Conservation (phyloP, 2,329 filamentous ascomycete genomes). For the Fusarium goolgardi region DNA sequence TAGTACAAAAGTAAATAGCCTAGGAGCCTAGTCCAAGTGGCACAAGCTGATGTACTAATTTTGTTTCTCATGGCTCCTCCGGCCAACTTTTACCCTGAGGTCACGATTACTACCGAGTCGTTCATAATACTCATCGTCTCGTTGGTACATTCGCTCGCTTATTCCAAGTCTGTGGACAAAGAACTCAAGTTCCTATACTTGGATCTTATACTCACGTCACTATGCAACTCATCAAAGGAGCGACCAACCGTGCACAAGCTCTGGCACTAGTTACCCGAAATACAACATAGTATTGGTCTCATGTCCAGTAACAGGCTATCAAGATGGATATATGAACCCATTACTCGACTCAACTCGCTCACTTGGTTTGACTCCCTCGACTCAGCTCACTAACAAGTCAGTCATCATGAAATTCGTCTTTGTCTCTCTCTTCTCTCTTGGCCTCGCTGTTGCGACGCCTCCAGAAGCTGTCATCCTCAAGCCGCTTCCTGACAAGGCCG, state of each 20-base stretch:
- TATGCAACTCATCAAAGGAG: background rate
- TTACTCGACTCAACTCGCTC: background rate
- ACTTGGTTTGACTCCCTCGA: no score
- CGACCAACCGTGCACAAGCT: background rate
- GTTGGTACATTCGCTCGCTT: background rate
- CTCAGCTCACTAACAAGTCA: background rate
- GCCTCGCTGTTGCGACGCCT: background rate
- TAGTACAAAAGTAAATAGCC: no score
- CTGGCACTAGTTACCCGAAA: accelerated
- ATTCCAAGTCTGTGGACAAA: background rate
- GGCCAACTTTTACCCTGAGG: no score
- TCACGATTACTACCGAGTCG: background rate
- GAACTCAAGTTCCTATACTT: background rate
- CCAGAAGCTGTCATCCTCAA: constrained; percentile 9
- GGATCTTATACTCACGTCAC: background rate
- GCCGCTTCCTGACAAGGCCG: background rate
- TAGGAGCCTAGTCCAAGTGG: no score
- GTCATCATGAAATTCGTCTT: constrained; percentile 26
- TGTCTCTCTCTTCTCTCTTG: constrained; percentile 3
- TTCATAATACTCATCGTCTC: background rate
- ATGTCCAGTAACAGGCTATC: no score
- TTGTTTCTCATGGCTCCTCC: no score
- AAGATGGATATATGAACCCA: constrained; percentile 4
- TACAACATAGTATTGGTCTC: no score
- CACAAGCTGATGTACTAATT: no score